A percentile compares a stretch with the other conserved stretches of the same genome.
Conservation (phyloP, 179 eudicot species). For the Beta lomatogona region DNA sequence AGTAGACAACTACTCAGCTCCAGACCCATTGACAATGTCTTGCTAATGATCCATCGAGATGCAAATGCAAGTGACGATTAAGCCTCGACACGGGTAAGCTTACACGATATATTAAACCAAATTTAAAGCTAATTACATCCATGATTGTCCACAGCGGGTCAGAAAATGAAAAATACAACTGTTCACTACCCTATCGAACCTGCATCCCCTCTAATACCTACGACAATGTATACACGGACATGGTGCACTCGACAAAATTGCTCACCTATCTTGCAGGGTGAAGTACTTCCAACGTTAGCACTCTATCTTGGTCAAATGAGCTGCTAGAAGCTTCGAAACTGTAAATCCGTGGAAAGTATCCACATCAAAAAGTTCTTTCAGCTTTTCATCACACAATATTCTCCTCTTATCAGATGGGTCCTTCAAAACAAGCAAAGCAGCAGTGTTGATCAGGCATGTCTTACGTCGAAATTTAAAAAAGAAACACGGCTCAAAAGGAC, state of each 20-base stretch:
- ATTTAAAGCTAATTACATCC: conserved; percentile 31
- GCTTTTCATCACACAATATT: conserved; percentile 85
- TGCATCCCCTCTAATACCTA: neutral
- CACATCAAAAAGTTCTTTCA: conserved; percentile 82
- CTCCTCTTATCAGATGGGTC: conserved; percentile 90
- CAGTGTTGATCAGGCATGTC: conserved; percentile 7
- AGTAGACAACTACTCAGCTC: neutral
- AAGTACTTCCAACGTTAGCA: conserved; percentile 15
- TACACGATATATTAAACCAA: conserved; percentile 11
- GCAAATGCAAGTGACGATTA: conserved; percentile 2
- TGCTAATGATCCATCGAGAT: neutral
- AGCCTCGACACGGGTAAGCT: neutral
- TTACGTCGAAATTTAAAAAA: neutral
- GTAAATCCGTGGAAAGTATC: conserved; percentile 71
- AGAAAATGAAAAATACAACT: conserved; percentile 14
- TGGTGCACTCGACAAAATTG: conserved; percentile 31
- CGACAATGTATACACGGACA: conserved; percentile 19
- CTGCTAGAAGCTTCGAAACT: conserved; percentile 56
- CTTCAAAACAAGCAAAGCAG: conserved; percentile 45
- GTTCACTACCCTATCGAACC: conserved; percentile 16
- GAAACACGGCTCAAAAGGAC: neutral
- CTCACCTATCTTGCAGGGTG: conserved; percentile 29
- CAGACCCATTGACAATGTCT: neutral
- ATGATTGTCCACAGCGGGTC: conserved; percentile 17
- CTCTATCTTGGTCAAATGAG: conserved; percentile 72